A percentile compares a stretch with the other conserved stretches of the same genome.
These are phyloP conservation scores for Aegilops tauschii DNA, from an alignment of 176 grass and related monocot species.

Conservation along the genomic window DNA sequence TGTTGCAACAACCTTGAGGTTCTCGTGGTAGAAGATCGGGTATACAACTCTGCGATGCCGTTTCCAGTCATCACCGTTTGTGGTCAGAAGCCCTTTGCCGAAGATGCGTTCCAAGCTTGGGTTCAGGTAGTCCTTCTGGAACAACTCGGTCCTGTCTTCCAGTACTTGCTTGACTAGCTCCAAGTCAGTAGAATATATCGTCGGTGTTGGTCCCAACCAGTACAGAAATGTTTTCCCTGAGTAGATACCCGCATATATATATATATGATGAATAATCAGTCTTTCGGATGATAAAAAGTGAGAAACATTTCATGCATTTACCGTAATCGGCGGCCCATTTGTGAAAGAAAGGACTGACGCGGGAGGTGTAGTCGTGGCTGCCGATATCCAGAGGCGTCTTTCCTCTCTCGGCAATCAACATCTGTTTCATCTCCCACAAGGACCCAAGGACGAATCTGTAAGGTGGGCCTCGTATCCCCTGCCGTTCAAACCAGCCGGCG, in stretches of 20 bases:
- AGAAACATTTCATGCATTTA: neutral
- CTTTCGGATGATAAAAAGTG: neutral
- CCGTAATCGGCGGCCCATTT: constrained; percentile 46
- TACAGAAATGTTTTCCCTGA: constrained; percentile 47
- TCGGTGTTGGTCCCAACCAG: constrained; percentile 45
- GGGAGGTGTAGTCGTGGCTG: constrained; percentile 39
- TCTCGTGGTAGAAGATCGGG: constrained; percentile 57
- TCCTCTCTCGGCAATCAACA: constrained; percentile 9
- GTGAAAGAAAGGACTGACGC: constrained; percentile 26
- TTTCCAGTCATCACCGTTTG: constrained; percentile 47
- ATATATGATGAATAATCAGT: neutral
- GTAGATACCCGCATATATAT: too few relatives aligned
- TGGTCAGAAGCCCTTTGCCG: constrained; percentile 35
- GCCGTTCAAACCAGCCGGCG: constrained; percentile 10
- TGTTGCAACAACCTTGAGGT: constrained; percentile 39
- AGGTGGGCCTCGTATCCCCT: constrained; percentile 42
- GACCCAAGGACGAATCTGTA: constrained; percentile 40
- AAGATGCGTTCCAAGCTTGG: constrained; percentile 24
- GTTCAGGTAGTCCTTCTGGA: constrained; percentile 25
- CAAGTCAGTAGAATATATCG: constrained; percentile 32
- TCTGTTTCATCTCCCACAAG: constrained; percentile 29
- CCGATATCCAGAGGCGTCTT: constrained; percentile 22
- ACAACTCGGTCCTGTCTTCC: constrained; percentile 40
- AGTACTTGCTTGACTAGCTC: constrained; percentile 54
- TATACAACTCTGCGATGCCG: constrained; percentile 48